Evolutionary conservation across 345 rosid genomes (phyloP).

Genomic region (Syzygium oleosum): DNA sequence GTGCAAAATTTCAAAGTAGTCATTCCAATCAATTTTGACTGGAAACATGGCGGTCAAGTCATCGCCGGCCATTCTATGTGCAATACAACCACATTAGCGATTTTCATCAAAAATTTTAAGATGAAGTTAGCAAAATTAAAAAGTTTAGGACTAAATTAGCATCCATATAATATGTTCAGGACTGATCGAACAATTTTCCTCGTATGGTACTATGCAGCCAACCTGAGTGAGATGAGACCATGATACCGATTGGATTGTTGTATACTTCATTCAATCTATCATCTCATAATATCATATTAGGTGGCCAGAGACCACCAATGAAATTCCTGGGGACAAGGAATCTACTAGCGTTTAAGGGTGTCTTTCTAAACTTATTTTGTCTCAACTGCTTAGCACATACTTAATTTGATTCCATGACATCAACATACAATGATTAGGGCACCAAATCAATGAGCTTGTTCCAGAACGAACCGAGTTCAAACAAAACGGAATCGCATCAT

Average conservation of each 20-base stretch:
- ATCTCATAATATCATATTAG: neutral
- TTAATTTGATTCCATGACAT: neutral
- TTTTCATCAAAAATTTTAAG: neutral
- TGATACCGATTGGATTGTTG: neutral
- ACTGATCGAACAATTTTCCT: neutral
- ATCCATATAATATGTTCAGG: neutral
- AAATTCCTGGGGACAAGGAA: neutral
- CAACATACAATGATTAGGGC: neutral
- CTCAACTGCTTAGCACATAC: neutral
- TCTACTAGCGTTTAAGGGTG: neutral
- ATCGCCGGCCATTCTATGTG: neutral
- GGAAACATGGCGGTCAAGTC: neutral
- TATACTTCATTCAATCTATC: neutral
- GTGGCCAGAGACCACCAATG: neutral
- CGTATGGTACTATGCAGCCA: neutral
- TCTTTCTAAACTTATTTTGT: neutral
- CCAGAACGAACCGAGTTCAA: neutral
- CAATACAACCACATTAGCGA: rapidly evolving
- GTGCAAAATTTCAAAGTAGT: neutral
- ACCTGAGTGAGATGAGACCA: neutral
- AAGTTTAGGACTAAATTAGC: neutral
- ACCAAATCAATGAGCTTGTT: neutral
- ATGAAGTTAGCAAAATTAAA: neutral
- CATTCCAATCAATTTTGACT: rapidly evolving
- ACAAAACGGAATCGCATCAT: neutral